These are phyloP conservation scores for Salix koriyanagi DNA, from an alignment of 345 rosid species.

Conservation along the genomic window DNA sequence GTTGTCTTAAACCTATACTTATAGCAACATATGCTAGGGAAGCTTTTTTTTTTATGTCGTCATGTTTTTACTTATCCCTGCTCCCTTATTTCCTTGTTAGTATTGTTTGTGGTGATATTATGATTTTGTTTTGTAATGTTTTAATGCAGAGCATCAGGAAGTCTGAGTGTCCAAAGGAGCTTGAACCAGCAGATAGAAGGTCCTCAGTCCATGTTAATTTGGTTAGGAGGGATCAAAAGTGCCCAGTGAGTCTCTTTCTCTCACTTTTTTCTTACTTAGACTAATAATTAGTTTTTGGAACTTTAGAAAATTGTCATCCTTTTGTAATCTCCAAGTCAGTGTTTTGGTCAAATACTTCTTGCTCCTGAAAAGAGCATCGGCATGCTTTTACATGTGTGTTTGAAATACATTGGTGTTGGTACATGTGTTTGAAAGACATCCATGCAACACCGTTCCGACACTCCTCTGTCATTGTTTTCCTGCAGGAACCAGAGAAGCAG, in stretches of 20 bases:
- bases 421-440: neutral
- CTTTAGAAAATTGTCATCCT: neutral
- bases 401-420: neutral
- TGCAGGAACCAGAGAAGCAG: conserved; percentile 70
- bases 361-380: neutral
- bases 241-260: conserved; percentile 55
- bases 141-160: conserved; percentile 71
- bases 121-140: neutral
- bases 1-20: neutral
- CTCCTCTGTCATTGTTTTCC: neutral
- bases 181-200: conserved; percentile 82
- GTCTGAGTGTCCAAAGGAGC: conserved; percentile 96
- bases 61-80: neutral
- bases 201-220: conserved; percentile 80
- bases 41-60: neutral
- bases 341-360: neutral
- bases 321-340: neutral
- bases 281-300: neutral
- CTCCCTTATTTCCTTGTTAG: too few species aligned
- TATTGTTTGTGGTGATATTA: neutral
- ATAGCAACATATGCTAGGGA: neutral
- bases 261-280: neutral
- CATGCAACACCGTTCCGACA: neutral
- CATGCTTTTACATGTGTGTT: neutral
- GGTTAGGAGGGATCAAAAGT: conserved; percentile 65